Evolutionary conservation across 768 basidiomycete species (phyloP), one percentile per base, ranked within the genome.

Genomic region (Mycena amicta): DNA sequence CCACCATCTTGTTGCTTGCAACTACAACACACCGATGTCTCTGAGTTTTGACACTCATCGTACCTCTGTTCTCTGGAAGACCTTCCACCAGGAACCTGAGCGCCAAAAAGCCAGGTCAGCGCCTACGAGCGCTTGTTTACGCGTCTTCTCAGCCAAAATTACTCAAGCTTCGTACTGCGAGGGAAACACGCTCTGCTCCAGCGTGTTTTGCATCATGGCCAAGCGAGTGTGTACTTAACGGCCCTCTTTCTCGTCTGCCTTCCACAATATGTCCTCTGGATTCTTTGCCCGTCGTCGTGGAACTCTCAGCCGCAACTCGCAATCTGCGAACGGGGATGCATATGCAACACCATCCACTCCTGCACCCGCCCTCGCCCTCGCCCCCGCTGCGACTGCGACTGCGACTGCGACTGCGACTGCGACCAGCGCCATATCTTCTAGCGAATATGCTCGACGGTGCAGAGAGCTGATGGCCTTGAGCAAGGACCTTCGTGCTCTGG

Each of bases 361-460:
- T n/a, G n/a, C n/a, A n/a, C n/a, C n/a, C n/a, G n/a, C n/a, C n/a
- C n/a, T n/a, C n/a, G n/a, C n/a, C n/a, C n/a, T n/a, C 43, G 43
- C 12, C 13, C 13, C 43, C 13, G 43, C 6, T 8, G 20, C 43
- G 43, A 23, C 22, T 16, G 8, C 6, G 20, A n/a, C 22, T 23
- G 3, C 54, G 26, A 31, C 53, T n/a, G n/a, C n/a, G n/a, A n/a
- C n/a, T 37, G 8, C 6, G 20, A n/a, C 22, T 23, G 3, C 54
- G 26, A 31, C 53, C 2, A 46, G 56, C 1, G 18, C 57, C 22
- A 66, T 68, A 33, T 54, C 60, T 18, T 53, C 52, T 62, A 74
- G 5, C 6, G 74, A 75, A 28, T 82, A 82, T 68, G 78, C 78
- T 0, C 69, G 69, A 8, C 73, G 57, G 31, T 74, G 80, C 39